Evolutionary conservation across 495 filamentous ascomycete genomes (phyloP), one percentile per base, ranked within the genome.

Genomic region (Lineolata rhizophorae): DNA sequence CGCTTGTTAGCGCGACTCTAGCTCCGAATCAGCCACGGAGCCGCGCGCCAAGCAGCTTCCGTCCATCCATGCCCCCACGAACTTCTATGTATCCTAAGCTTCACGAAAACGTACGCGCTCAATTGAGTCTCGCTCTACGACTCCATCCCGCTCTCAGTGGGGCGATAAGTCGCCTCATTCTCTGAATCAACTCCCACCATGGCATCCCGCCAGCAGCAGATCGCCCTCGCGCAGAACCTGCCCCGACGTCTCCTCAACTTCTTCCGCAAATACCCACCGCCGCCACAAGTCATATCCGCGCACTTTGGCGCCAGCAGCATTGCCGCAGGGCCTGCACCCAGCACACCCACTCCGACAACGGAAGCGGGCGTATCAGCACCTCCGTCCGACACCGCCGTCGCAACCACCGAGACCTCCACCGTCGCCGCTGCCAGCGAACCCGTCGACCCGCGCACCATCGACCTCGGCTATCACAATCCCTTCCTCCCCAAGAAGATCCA

Each of bases 191-290:
- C 30, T 16, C 17, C 18, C 39, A 36, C 18, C 41, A 50, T 50
- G 47, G 47, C 46, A 27, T 11, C 26, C 6, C 22, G 6, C n/a
- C 27, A 32, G 35, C 19, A 25, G 22, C n/a, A 25, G 6, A 51
- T 76, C 36, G 50, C 60, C 35, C 61, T 83, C 34, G 77, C 73
- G 18, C 58, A 65, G 45, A 50, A 62, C 21, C 64, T 84, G 12
- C 87, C 82, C 11, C 53, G 61, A 13, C 71, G 72, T 12, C 65
- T 97, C n/a, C 66, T 66, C 36, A 70, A 71, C 38, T 93, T 97
- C 65, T 80, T 97, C 53, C 71, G 75, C 21, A 71, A 75, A 37
- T 93, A 82, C 46, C 87, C 85, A 16, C 83, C 85, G 18, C 49
- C 48, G n/a, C n/a, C n/a, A n/a, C n/a, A n/a, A n/a, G n/a, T n/a